phyloP scores from a whole-genome alignment of 2,329 filamentous ascomycete species.

The Ophioceras dolichostomum region DNA sequence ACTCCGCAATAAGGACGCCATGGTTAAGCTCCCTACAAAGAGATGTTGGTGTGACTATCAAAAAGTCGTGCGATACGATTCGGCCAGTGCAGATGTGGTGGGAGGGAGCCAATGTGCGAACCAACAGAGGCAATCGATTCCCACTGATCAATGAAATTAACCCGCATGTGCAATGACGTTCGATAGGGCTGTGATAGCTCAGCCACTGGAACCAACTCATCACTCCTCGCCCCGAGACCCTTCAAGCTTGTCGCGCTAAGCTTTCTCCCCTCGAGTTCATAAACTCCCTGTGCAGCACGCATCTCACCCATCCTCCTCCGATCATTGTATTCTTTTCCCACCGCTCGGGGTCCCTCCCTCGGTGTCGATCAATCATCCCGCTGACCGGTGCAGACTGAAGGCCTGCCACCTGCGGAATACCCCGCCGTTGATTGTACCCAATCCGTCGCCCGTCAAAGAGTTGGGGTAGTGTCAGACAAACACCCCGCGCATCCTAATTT shows the following conservation, averaged over 20 bases:
- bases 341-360: too few species aligned
- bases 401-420: too few species aligned
- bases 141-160: not conserved
- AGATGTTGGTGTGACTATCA: not conserved
- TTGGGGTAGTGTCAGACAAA: too few species aligned
- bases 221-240: too few species aligned
- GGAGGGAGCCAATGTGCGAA: not conserved
- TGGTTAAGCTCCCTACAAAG: not conserved
- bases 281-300: not conserved
- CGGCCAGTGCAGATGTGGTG: too few species aligned
- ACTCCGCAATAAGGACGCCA: not conserved
- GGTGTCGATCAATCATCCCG: too few species aligned
- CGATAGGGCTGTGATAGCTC: not conserved
- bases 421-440: too few species aligned
- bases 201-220: not conserved
- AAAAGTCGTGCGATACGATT: too few species aligned
- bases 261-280: not conserved
- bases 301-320: not conserved
- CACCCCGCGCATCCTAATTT: not conserved
- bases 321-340: not conserved
- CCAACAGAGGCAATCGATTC: not conserved
- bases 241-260: too few species aligned
- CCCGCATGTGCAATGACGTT: not conserved
- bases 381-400: too few species aligned
- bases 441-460: too few species aligned